A percentile compares a stretch with the other conserved stretches of the same genome.
phyloP scores from a whole-genome alignment of 352 stramenopile genomes.

The Pythium vanterpoolii region DNA sequence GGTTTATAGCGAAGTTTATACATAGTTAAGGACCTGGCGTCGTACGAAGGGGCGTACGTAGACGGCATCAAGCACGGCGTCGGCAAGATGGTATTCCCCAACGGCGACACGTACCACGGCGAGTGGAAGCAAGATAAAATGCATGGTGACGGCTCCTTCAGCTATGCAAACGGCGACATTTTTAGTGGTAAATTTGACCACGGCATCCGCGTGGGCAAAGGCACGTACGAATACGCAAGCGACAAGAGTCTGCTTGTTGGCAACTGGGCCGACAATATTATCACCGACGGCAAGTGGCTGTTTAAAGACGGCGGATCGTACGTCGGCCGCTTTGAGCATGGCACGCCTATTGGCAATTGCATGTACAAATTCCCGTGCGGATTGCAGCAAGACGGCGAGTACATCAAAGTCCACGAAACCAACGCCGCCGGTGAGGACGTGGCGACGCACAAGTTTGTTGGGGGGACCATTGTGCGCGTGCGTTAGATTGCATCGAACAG shows the following conservation, averaged over 20 bases:
- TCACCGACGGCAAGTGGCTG: conserved; percentile 89
- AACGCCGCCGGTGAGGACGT: conserved; percentile 54
- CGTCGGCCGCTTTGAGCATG: conserved; percentile 80
- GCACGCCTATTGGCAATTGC: conserved; percentile 85
- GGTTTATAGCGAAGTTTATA: not conserved
- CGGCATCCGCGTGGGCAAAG: conserved; percentile 83
- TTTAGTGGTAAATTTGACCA: conserved; percentile 83
- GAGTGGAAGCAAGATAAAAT: conserved; percentile 86
- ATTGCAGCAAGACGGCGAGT: conserved; percentile 83
- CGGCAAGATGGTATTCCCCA: conserved; percentile 91
- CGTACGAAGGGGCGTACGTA: conserved; percentile 87
- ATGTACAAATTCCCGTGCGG: conserved; percentile 86
- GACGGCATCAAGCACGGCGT: conserved; percentile 81
- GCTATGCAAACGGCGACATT: conserved; percentile 91
- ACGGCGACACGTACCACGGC: conserved; percentile 88
- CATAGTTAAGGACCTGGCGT: conserved; percentile 61
- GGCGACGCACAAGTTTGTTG: conserved; percentile 62
- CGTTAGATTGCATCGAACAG: conserved; percentile 27
- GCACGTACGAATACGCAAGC: conserved; percentile 85
- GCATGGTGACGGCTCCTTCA: conserved; percentile 88
- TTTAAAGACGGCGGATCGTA: conserved; percentile 88
- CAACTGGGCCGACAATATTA: conserved; percentile 82
- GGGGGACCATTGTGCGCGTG: conserved; percentile 65
- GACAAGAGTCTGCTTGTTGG: conserved; percentile 86
- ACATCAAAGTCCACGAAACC: conserved; percentile 49